Evolutionary conservation across 768 basidiomycete genomes (phyloP).

Genomic region (Suillus occidentalis): DNA sequence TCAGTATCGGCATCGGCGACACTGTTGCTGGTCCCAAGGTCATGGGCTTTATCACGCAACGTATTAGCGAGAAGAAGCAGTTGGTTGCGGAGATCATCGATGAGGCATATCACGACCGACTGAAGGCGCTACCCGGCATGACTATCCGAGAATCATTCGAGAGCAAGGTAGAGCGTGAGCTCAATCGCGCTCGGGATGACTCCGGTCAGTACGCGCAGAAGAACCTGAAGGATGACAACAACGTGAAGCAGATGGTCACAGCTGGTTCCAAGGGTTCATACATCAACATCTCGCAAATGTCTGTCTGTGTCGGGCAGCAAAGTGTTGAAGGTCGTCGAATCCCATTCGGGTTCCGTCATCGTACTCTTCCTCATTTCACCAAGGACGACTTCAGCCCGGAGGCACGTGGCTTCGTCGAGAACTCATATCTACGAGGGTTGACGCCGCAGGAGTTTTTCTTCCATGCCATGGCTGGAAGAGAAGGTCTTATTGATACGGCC

Average conservation of each 20-base stretch:
- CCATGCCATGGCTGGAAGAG: slow-evolving; percentile 99
- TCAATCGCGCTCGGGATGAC: slow-evolving; percentile 93
- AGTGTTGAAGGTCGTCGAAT: slow-evolving; percentile 98
- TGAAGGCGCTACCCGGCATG: slow-evolving; percentile 95
- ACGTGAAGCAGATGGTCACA: slow-evolving; percentile 99
- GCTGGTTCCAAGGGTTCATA: slow-evolving; percentile 98
- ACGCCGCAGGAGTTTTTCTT: slow-evolving; percentile 99
- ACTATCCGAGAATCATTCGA: slow-evolving; percentile 99
- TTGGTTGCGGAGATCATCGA: slow-evolving; percentile 79
- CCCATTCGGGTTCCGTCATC: slow-evolving; percentile 96
- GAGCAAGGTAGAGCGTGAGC: slow-evolving; percentile 83
- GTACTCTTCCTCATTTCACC: slow-evolving; percentile 94
- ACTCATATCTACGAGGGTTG: slow-evolving; percentile 93
- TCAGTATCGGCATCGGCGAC: slow-evolving; percentile 98
- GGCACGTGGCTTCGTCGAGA: slow-evolving; percentile 97
- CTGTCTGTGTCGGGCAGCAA: slow-evolving; percentile 98
- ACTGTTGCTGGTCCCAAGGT: slow-evolving; percentile 91
- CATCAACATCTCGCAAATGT: slow-evolving; percentile 99
- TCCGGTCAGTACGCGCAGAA: slow-evolving; percentile 98
- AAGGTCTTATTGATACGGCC: slow-evolving; percentile 98
- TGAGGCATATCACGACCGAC: slow-evolving; percentile 79
- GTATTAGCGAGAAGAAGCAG: slow-evolving; percentile 78
- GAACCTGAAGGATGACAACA: slow-evolving; percentile 97
- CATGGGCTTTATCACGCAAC: slow-evolving; percentile 83
- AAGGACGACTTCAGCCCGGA: slow-evolving; percentile 99